A percentile compares a stretch with the other conserved stretches of the same genome.
Conservation (phyloP, 257 asterid species). For the Solanum bulbocastanum region DNA sequence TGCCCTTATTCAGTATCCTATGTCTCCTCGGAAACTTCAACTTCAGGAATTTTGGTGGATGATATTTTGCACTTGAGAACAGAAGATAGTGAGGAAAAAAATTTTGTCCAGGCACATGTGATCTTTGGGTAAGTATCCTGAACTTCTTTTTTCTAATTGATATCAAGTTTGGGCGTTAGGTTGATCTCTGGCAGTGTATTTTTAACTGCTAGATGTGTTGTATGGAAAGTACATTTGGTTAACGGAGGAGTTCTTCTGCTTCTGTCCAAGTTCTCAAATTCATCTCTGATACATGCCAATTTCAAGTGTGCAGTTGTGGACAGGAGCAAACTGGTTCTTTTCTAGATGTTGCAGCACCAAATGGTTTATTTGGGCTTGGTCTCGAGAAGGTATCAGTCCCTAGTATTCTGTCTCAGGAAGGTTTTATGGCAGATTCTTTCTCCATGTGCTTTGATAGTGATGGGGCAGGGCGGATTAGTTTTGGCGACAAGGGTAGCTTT, state of each 20-base stretch:
- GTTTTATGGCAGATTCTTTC: constrained; percentile 57
- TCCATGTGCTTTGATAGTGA: constrained; percentile 88
- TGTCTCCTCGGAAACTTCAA: constrained; percentile 76
- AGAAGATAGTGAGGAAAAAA: constrained; percentile 25
- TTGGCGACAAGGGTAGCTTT: constrained; percentile 82
- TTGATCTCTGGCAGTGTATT: neutral
- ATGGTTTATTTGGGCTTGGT: constrained; percentile 82
- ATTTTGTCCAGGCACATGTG: constrained; percentile 34
- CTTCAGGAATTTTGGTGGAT: constrained; percentile 76
- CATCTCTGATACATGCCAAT: neutral
- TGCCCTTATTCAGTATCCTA: constrained; percentile 81
- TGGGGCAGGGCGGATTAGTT: constrained; percentile 60
- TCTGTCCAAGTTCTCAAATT: neutral
- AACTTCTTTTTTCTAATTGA: constrained; percentile 4
- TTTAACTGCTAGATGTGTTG: neutral
- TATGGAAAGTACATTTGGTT: neutral
- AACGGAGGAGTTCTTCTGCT: neutral
- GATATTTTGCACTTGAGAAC: constrained; percentile 64
- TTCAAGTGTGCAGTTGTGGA: constrained; percentile 59
- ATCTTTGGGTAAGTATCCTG: constrained; percentile 67
- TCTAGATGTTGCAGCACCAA: constrained; percentile 72
- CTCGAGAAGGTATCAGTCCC: constrained; percentile 81
- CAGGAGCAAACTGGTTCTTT: constrained; percentile 79
- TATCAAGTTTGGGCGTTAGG: neutral
- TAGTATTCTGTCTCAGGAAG: constrained; percentile 52